phyloP scores from a whole-genome alignment of 2,329 filamentous ascomycete genomes.

The Neonectria hederae region DNA sequence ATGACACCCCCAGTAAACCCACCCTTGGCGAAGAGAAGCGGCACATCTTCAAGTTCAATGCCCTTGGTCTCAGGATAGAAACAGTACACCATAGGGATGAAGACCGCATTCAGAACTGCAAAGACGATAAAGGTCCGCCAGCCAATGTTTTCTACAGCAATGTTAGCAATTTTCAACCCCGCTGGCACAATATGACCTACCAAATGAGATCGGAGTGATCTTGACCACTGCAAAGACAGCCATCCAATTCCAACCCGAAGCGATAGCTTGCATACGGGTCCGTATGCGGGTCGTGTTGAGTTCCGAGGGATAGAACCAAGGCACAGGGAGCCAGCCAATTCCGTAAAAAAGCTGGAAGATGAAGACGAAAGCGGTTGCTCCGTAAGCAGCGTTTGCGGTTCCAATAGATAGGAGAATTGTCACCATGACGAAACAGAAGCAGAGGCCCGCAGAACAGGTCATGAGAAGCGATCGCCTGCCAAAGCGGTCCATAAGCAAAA shows the following conservation, averaged over 20 bases:
- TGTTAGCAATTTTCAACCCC: not conserved
- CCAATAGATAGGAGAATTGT: too few species aligned
- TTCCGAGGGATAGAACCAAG: constrained; percentile 55
- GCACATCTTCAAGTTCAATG: constrained; percentile 54
- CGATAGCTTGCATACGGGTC: constrained; percentile 52
- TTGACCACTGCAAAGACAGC: constrained; percentile 59
- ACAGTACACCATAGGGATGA: constrained; percentile 43
- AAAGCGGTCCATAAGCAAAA: too few species aligned
- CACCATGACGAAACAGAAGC: too few species aligned
- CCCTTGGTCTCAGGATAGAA: constrained; percentile 46
- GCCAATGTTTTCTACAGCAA: constrained; percentile 31
- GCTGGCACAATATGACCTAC: constrained; percentile 30
- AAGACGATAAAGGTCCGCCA: constrained; percentile 45
- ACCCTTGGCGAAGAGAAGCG: constrained; percentile 23
- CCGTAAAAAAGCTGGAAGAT: too few species aligned
- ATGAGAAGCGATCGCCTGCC: too few species aligned
- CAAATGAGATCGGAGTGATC: constrained; percentile 77
- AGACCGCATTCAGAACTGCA: constrained; percentile 41
- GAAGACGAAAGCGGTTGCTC: too few species aligned
- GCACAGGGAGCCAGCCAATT: constrained; percentile 55
- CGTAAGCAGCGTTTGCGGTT: too few species aligned
- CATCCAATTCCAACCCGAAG: constrained; percentile 32
- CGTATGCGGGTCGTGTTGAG: constrained; percentile 53
- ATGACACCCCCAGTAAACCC: constrained; percentile 19
- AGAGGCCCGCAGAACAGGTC: too few species aligned